Evolutionary conservation across 225 moss, liverwort and hornwort species (phyloP), one percentile per base, ranked within the genome.

Genomic region (Takakia lepidozioides): DNA sequence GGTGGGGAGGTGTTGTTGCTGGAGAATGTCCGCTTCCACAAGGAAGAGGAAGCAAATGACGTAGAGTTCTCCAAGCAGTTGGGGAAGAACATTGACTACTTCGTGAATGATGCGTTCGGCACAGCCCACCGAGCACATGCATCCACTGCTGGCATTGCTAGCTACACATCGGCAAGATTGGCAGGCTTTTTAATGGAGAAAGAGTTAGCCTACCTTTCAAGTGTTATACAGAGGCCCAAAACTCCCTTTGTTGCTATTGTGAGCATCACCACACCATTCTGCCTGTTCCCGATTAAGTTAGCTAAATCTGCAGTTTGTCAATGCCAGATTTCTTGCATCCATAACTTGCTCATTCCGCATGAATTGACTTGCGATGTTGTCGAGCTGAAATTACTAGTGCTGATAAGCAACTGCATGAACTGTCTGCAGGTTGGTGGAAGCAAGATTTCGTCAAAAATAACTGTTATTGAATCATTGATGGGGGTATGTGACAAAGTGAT

Each of bases 21-120:
- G 52, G 89, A 89, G 71, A 95, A 95, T 49, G 93, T 89, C 13
- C 73, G 89, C 30, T 95, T 95, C 53, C 55, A 95, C 79, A 89
- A 89, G 77, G 93, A 95, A 57, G 93, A 95, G 57, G 89, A 95
- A 80, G 86, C 84, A 76, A 87, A 95, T 49, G 80, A 95, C 29
- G 24, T 73, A 18, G 72, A 59, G 10, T 86, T 86, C 49, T 86
- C 93, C 2, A 80, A 87, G 71, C 70, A 95, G 68, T 52, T 95
- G 35, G 50, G 89, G 8, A 77, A 69, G 51, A 71, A 75, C 27
- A 71, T 89, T 32, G 86, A 87, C 53, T 60, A 57, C 55, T 95
- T 79, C 30, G 84, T 95, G 39, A 95, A 95, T 29, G 86, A 95
- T 71, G 93, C 93, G n/a, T 95, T 95, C 27, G 93, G 93, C 32